These are phyloP conservation scores for Amylostereum areolatum DNA, from an alignment of 1,284 basidiomycete genomes.

Conservation along the genomic window DNA sequence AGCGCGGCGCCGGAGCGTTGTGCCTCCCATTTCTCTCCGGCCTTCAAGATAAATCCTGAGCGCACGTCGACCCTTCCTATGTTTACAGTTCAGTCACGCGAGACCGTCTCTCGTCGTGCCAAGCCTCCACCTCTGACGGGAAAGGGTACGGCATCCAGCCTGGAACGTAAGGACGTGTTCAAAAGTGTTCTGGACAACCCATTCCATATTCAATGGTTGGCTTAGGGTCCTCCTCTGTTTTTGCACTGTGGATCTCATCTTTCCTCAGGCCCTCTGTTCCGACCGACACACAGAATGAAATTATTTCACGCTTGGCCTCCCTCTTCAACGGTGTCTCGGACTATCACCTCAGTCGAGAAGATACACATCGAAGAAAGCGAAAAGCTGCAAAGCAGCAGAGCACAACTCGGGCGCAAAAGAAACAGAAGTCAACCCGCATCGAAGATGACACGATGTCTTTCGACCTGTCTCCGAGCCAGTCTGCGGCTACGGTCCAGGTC, in stretches of 20 bases:
- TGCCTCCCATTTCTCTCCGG: too few species aligned
- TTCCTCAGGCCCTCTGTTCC: conserved; percentile 59
- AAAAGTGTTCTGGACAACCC: conserved; percentile 69
- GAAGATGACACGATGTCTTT: too few species aligned
- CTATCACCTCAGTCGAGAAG: conserved; percentile 31
- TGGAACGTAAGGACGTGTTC: conserved; percentile 51
- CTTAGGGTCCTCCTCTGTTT: conserved; percentile 2
- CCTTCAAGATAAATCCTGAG: too few species aligned
- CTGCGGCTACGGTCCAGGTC: not conserved
- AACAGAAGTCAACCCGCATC: conserved; percentile 6
- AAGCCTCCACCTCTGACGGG: conserved; percentile 39
- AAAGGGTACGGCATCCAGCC: too few species aligned
- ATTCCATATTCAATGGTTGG: conserved; percentile 64
- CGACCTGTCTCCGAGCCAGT: too few species aligned
- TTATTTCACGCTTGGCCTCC: conserved; percentile 44
- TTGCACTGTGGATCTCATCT: conserved; percentile 5
- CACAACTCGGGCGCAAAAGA: conserved; percentile 8
- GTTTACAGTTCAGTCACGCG: conserved; percentile 35
- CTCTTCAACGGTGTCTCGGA: conserved; percentile 44
- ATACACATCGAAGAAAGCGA: conserved; percentile 31
- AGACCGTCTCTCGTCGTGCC: conserved; percentile 54
- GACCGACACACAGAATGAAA: conserved; percentile 51
- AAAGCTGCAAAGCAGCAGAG: conserved; percentile 6
- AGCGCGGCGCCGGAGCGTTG: not conserved
- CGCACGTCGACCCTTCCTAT: not conserved